Percentiles rank a stretch among this genome's conserved stretches.
phyloP scores from a whole-genome alignment of 164 flowering plant species.

The Amborella trichopoda region DNA sequence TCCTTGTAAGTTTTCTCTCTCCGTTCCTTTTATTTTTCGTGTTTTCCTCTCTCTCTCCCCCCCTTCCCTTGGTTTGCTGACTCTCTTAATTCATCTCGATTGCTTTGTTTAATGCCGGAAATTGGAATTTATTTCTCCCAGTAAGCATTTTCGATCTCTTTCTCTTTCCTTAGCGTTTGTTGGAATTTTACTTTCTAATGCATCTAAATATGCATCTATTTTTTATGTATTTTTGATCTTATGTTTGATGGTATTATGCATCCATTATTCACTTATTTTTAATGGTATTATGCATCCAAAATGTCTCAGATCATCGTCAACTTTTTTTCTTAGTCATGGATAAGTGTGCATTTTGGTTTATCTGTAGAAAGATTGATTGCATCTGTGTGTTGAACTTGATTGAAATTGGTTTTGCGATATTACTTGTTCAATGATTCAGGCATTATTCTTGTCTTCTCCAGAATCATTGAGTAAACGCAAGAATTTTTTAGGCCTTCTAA shows the following conservation, averaged over 20 bases:
- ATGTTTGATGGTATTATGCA: not conserved
- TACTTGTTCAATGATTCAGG: no score
- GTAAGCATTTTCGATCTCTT: not conserved
- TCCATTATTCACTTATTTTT: no score
- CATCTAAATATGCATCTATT: not conserved
- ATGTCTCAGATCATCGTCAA: no score
- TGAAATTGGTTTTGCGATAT: no score
- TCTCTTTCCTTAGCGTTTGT: not conserved
- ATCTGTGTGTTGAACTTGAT: no score
- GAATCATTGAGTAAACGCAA: no score
- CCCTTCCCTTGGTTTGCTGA: not conserved
- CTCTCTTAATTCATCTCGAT: not conserved
- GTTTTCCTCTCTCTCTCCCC: not conserved
- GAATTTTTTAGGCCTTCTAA: no score
- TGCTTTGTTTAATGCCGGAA: not conserved
- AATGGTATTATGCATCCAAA: no score
- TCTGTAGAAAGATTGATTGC: no score
- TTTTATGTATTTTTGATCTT: not conserved
- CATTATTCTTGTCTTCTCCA: no score
- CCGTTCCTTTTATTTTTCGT: not conserved
- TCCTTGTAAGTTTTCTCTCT: slow-evolving; percentile 39
- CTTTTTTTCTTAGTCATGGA: no score
- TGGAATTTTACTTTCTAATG: not conserved
- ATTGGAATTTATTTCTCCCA: not conserved
- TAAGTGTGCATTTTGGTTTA: no score